These are phyloP conservation scores for Blastocystis sp. DNA, from an alignment of 352 stramenopile genomes.

Conservation along the genomic window DNA sequence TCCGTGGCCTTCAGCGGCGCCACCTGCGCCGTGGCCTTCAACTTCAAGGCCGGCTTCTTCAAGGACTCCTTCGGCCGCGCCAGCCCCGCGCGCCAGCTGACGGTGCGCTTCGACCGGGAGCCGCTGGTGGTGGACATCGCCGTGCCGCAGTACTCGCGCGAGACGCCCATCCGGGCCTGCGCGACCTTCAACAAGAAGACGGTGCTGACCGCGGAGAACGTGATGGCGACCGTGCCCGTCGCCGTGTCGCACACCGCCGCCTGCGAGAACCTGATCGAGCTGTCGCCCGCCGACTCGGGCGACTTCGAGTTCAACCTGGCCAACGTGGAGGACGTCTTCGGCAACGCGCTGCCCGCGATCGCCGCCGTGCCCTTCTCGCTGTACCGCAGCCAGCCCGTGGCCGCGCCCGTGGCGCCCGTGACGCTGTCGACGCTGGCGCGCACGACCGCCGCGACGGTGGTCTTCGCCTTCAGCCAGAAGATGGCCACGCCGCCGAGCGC, in stretches of 20 bases:
- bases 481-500: conserved; percentile 1
- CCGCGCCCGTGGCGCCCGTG: not conserved
- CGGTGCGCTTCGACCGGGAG: not conserved
- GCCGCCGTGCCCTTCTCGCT: not conserved
- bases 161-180: conserved; percentile 11
- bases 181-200: conserved; percentile 13
- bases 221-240: not conserved
- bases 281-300: not conserved
- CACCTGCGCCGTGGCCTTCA: not conserved
- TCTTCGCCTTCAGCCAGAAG: not conserved
- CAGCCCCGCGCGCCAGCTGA: not conserved
- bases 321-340: conserved; percentile 10
- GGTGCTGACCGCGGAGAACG: conserved; percentile 21
- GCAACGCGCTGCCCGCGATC: conserved; percentile 1
- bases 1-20: not conserved
- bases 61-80: conserved; percentile 15
- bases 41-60: conserved; percentile 17
- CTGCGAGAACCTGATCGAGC: conserved; percentile 19
- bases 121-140: not conserved
- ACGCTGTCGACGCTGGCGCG: conserved; percentile 6
- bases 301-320: conserved; percentile 1
- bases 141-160: not conserved
- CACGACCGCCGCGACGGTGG: not conserved
- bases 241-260: not conserved
- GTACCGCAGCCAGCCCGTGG: conserved; percentile 7